These are phyloP conservation scores for Alternaria tenuissima DNA, from an alignment of 2,329 filamentous ascomycete genomes.

Conservation along the genomic window DNA sequence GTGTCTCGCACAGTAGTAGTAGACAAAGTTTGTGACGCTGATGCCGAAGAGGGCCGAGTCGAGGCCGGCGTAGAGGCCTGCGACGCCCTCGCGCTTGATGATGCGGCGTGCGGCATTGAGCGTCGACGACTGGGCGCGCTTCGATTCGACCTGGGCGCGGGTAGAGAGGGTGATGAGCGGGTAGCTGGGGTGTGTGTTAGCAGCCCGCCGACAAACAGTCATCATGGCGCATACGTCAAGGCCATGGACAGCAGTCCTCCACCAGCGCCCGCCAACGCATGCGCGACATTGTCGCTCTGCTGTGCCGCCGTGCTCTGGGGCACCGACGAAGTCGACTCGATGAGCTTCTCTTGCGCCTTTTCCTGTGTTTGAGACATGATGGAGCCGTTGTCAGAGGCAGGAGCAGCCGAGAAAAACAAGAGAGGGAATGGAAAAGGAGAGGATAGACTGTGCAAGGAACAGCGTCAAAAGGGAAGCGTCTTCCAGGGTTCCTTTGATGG, in stretches of 20 bases:
- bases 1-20: conserved; percentile 81
- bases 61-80: conserved; percentile 89
- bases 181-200: conserved; percentile 66
- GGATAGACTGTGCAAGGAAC: neutral
- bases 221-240: conserved; percentile 71
- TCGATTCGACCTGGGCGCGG: conserved; percentile 96
- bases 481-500: conserved; percentile 15
- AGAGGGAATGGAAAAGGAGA: neutral
- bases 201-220: neutral
- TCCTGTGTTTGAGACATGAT: conserved; percentile 43
- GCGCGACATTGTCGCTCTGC: conserved; percentile 95
- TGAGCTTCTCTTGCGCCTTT: conserved; percentile 46
- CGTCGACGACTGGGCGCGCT: conserved; percentile 85
- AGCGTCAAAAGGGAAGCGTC: conserved; percentile 19
- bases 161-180: conserved; percentile 97
- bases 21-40: conserved; percentile 98
- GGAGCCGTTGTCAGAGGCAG: neutral
- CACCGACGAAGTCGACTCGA: conserved; percentile 42
- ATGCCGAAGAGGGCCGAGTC: conserved; percentile 97
- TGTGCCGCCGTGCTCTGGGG: conserved; percentile 72
- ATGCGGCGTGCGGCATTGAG: conserved; percentile 84
- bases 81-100: conserved; percentile 87
- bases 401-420: neutral
- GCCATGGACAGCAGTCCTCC: conserved; percentile 96
- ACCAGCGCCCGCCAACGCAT: conserved; percentile 90